phyloP scores from a whole-genome alignment of 139 green algal genomes.

The Volvox reticuliferus region DNA sequence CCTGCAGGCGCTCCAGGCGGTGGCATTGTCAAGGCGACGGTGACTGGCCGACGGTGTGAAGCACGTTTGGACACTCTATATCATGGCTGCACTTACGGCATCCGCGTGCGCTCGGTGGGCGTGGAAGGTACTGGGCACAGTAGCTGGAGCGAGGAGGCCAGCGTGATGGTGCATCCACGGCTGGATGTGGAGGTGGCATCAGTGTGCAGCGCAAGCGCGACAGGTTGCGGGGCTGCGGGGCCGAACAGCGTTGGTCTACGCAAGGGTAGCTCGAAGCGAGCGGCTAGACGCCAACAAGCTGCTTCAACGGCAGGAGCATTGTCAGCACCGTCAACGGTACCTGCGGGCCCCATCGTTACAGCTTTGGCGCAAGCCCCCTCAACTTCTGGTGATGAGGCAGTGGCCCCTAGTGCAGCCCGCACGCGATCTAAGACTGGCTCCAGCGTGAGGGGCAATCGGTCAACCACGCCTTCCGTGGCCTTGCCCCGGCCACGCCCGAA shows the following conservation, averaged over 20 bases:
- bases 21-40: constrained; percentile 32
- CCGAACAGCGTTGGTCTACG: background rate
- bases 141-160: constrained; percentile 64
- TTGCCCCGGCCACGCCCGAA: background rate
- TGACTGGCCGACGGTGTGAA: constrained; percentile 3
- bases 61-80: constrained; percentile 43
- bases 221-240: background rate
- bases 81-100: constrained; percentile 50
- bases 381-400: background rate
- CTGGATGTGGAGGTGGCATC: background rate
- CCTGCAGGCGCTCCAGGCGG: background rate
- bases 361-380: background rate
- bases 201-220: background rate
- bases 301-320: background rate
- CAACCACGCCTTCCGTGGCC: background rate
- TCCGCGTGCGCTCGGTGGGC: constrained; percentile 71
- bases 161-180: constrained; percentile 36
- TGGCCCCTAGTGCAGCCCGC: background rate
- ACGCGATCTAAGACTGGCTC: background rate
- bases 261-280: background rate
- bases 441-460: background rate
- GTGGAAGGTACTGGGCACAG: constrained; percentile 70
- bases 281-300: background rate
- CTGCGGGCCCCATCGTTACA: background rate
- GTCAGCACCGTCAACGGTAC: background rate